phyloP scores from a whole-genome alignment of 495 filamentous ascomycete species.

The Hypoxylon intermedium region DNA sequence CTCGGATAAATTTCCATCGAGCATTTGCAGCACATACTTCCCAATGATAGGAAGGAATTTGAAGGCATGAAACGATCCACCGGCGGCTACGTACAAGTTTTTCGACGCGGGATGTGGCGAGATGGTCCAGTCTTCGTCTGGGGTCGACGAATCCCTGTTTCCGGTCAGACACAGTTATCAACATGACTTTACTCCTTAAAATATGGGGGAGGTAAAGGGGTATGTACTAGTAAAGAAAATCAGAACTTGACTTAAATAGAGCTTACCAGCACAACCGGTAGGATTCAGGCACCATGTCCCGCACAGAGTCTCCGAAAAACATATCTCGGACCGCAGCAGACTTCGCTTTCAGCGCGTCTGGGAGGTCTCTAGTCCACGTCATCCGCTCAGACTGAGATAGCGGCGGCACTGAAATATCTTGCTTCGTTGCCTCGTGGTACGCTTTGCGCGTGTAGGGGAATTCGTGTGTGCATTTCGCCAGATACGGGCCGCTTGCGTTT shows the following conservation, averaged over 20 bases:
- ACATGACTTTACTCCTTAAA: background rate
- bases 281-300: slow-evolving; percentile 19
- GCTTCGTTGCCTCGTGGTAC: slow-evolving; percentile 8
- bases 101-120: slow-evolving; percentile 55
- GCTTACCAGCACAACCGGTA: slow-evolving; percentile 39
- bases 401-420: slow-evolving; percentile 32
- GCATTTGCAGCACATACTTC: slow-evolving; percentile 61
- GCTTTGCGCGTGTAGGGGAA: slow-evolving; percentile 40
- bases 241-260: background rate
- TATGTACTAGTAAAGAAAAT: background rate
- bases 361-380: slow-evolving; percentile 32
- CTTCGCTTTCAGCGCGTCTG: slow-evolving; percentile 28
- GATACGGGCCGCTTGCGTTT: slow-evolving; percentile 7
- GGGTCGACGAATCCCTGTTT: slow-evolving; percentile 34
- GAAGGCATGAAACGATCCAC: slow-evolving; percentile 51
- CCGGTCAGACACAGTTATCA: background rate
- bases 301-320: slow-evolving; percentile 22
- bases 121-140: slow-evolving; percentile 60
- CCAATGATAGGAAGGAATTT: slow-evolving; percentile 64
- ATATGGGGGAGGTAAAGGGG: background rate
- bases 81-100: slow-evolving; percentile 47
- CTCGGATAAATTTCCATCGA: slow-evolving; percentile 50
- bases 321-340: slow-evolving; percentile 13
- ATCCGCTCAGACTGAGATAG: slow-evolving; percentile 6
- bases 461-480: slow-evolving; percentile 45